Evolutionary conservation across 768 basidiomycete species (phyloP).

Genomic region (Suillus discolor): DNA sequence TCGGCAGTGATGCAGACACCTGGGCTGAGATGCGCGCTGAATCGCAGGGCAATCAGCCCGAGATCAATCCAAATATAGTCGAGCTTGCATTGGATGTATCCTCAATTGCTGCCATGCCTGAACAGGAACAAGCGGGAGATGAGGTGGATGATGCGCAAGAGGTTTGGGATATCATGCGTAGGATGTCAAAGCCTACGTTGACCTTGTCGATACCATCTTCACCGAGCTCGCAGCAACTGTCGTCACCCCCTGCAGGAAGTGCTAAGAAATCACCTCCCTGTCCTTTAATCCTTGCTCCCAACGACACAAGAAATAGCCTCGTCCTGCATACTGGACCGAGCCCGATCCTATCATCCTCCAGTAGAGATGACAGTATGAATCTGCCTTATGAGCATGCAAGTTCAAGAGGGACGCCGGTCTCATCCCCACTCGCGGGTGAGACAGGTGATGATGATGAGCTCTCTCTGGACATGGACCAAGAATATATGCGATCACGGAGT

Average conservation of each 20-base stretch:
- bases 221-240: slow-evolving; percentile 36
- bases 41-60: slow-evolving; percentile 28
- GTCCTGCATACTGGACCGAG: slow-evolving; percentile 39
- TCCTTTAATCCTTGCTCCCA: slow-evolving; percentile 54
- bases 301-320: slow-evolving; percentile 32
- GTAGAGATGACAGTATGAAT: slow-evolving; percentile 35
- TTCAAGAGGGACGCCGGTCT: slow-evolving; percentile 25
- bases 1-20: slow-evolving; percentile 65
- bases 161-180: slow-evolving; percentile 39
- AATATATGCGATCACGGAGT: slow-evolving; percentile 32
- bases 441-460: slow-evolving; percentile 20
- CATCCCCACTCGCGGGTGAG: slow-evolving; percentile 19
- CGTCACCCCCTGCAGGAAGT: slow-evolving; percentile 35
- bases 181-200: slow-evolving; percentile 40
- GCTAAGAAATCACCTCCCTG: slow-evolving; percentile 54
- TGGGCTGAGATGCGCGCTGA: slow-evolving; percentile 57
- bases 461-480: slow-evolving; percentile 31
- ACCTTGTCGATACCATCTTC: slow-evolving; percentile 44
- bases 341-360: slow-evolving; percentile 34
- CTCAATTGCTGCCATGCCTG: slow-evolving; percentile 32
- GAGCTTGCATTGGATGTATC: slow-evolving; percentile 54
- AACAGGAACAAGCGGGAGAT: slow-evolving; percentile 19
- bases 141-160: slow-evolving; percentile 37
- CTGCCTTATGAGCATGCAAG: slow-evolving; percentile 50
- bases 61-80: slow-evolving; percentile 49